These are phyloP conservation scores for Eruca vesicaria DNA, from an alignment of 441 rosid species.

Conservation along the genomic window DNA sequence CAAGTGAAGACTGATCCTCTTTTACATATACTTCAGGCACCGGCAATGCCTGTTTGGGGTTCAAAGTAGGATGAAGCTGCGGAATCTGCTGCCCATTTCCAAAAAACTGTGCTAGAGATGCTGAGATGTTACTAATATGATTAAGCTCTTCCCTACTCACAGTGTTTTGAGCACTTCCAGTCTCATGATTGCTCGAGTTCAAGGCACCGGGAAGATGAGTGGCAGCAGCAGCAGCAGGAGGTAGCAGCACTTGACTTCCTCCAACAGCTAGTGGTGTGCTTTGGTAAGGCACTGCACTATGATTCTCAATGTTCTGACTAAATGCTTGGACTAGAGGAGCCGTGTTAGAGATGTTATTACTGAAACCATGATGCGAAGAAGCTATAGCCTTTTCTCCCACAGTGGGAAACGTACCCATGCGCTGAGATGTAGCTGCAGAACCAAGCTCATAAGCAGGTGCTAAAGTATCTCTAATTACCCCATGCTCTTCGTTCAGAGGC, in stretches of 20 bases:
- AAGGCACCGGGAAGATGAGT: conserved; percentile 37
- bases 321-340: conserved; percentile 45
- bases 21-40: conserved; percentile 41
- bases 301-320: conserved; percentile 46
- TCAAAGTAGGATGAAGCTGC: conserved; percentile 56
- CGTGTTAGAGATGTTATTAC: conserved; percentile 33
- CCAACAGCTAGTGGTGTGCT: conserved; percentile 44
- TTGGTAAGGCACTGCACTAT: conserved; percentile 43
- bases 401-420: conserved; percentile 33
- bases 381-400: conserved; percentile 34
- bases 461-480: conserved; percentile 31
- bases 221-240: conserved; percentile 19
- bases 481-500: conserved; percentile 38
- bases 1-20: conserved; percentile 40
- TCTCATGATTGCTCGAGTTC: conserved; percentile 40
- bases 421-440: conserved; percentile 34
- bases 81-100: conserved; percentile 81
- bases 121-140: conserved; percentile 67
- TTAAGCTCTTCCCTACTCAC: conserved; percentile 58
- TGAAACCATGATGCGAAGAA: conserved; percentile 24
- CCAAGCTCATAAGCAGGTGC: conserved; percentile 38
- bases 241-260: conserved; percentile 40
- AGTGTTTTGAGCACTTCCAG: conserved; percentile 39
- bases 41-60: conserved; percentile 42
- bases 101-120: conserved; percentile 75